A percentile compares a stretch with the other conserved stretches of the same genome.
Evolutionary conservation across 2,329 filamentous ascomycete genomes (phyloP).

Genomic region (Parastagonospora nodorum): DNA sequence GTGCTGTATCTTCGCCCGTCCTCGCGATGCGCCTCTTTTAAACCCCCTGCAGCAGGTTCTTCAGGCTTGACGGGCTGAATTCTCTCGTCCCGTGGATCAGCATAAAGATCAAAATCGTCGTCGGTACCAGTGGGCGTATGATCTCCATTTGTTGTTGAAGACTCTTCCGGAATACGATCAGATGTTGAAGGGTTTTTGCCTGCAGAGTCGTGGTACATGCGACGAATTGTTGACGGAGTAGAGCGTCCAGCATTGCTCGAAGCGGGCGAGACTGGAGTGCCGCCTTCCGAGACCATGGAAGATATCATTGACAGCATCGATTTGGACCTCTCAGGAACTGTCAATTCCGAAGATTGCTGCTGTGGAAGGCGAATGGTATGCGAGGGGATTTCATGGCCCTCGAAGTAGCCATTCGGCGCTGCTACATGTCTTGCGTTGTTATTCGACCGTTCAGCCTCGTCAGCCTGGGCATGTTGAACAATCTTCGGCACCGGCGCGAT

Average conservation of each 20-base stretch:
- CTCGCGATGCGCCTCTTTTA: slow-evolving; percentile 21
- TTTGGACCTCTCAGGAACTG: slow-evolving; percentile 35
- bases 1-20: slow-evolving; percentile 32
- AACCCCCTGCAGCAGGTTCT: slow-evolving; percentile 8
- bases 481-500: slow-evolving; percentile 31
- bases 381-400: slow-evolving; percentile 7
- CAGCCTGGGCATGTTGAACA: slow-evolving; percentile 17
- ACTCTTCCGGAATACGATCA: slow-evolving; percentile 31
- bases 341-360: slow-evolving; percentile 18
- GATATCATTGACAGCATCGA: slow-evolving; percentile 46
- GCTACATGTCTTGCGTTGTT: slow-evolving; percentile 12
- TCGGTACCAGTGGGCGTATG: slow-evolving; percentile 20
- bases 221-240: slow-evolving; percentile 35
- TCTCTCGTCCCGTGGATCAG: slow-evolving; percentile 38
- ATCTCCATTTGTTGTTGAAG: slow-evolving; percentile 16
- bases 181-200: slow-evolving; percentile 21
- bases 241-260: slow-evolving; percentile 35
- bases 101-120: slow-evolving; percentile 44
- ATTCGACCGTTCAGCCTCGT: slow-evolving; percentile 20
- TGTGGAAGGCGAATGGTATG: slow-evolving; percentile 14
- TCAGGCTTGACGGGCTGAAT: slow-evolving; percentile 35
- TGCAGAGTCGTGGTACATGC: slow-evolving; percentile 30
- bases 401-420: slow-evolving; percentile 18
- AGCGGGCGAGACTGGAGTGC: slow-evolving; percentile 33
- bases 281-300: slow-evolving; percentile 40